A percentile compares a stretch with the other conserved stretches of the same genome.
These are phyloP conservation scores for Ichthyophthirius multifiliis DNA, from an alignment of 169 alveolate species.

Conservation along the genomic window DNA sequence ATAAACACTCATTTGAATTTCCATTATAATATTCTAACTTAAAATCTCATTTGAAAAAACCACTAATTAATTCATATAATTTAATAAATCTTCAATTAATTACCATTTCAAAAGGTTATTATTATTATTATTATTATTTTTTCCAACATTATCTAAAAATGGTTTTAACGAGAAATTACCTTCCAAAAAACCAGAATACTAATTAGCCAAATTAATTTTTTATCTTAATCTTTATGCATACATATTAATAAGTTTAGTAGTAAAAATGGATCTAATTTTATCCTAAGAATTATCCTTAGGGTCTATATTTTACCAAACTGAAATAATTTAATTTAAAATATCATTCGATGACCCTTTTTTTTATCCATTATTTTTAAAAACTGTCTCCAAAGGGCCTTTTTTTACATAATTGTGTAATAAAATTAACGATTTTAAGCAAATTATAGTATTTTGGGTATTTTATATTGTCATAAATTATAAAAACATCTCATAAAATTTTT, in stretches of 20 bases:
- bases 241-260: conserved; percentile 5
- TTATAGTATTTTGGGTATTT: neutral
- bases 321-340: neutral
- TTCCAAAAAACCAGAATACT: neutral
- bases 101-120: conserved; percentile 8
- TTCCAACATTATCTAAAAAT: neutral
- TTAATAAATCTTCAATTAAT: conserved; percentile 10
- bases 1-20: conserved; percentile 7
- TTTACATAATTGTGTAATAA: conserved; percentile 25
- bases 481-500: conserved; percentile 10
- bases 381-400: conserved; percentile 41
- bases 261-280: neutral
- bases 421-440: conserved; percentile 13
- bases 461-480: neutral
- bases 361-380: neutral
- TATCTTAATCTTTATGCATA: neutral
- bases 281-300: neutral
- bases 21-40: conserved; percentile 1
- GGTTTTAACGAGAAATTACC: conserved; percentile 12
- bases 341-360: neutral
- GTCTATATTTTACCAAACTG: neutral
- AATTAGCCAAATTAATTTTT: neutral
- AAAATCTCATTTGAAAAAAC: neutral
- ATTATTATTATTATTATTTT: neutral
- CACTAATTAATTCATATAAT: conserved; percentile 1